A percentile compares a stretch with the other conserved stretches of the same genome.
Evolutionary conservation across 345 rosid genomes (phyloP).

Genomic region (Crucihimalaya himalaica): DNA sequence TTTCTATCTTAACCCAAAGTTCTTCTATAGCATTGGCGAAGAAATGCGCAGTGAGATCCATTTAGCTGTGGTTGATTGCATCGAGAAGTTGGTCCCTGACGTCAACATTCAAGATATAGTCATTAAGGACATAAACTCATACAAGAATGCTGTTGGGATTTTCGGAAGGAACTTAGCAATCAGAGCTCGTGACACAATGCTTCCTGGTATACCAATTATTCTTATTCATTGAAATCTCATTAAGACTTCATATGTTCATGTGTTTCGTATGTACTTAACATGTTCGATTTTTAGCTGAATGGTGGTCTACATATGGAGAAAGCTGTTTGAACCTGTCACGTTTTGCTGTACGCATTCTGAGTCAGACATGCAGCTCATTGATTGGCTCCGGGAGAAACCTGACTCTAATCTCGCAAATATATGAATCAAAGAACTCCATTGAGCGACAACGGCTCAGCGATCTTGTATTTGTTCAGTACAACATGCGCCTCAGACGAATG

Average conservation of each 20-base stretch:
- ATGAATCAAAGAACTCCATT: constrained; percentile 65
- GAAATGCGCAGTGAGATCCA: constrained; percentile 62
- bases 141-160: constrained; percentile 80
- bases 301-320: constrained; percentile 98
- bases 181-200: constrained; percentile 78
- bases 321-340: constrained; percentile 87
- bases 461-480: constrained; percentile 76
- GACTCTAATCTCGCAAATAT: constrained; percentile 49
- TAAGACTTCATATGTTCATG: background rate
- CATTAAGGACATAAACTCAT: constrained; percentile 63
- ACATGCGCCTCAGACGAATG: constrained; percentile 71
- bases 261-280: background rate
- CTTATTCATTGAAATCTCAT: background rate
- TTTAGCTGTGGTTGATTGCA: constrained; percentile 80
- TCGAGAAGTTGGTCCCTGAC: constrained; percentile 81
- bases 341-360: constrained; percentile 73
- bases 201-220: constrained; percentile 55
- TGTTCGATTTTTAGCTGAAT: constrained; percentile 60
- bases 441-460: constrained; percentile 75
- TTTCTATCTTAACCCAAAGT: constrained; percentile 89
- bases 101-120: constrained; percentile 69
- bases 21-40: constrained; percentile 72
- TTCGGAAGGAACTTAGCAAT: constrained; percentile 90
- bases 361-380: constrained; percentile 73
- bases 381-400: constrained; percentile 45